Conservation (phyloP, 2,329 filamentous ascomycete species). For the Ilyonectria mors-panacis region DNA sequence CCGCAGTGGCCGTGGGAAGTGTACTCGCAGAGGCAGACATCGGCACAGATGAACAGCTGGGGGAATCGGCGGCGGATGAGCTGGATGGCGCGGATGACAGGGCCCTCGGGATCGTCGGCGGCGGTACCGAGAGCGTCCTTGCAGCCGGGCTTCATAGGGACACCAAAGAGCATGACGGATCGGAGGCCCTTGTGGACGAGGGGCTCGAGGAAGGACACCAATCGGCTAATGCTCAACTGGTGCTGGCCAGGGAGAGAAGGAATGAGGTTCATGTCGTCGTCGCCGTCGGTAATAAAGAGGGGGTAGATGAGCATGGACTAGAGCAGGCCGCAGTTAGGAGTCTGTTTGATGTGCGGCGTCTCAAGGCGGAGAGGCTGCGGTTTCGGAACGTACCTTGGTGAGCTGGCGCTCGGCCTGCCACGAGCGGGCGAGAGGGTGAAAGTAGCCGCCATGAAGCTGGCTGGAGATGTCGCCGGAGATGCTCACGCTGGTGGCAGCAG, state of each 20-base stretch:
- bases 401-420: slow-evolving; percentile 90
- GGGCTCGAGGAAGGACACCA: slow-evolving; percentile 87
- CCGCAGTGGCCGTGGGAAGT: slow-evolving; percentile 98
- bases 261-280: slow-evolving; percentile 92
- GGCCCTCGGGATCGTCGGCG: slow-evolving; percentile 93
- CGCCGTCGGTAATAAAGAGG: slow-evolving; percentile 94
- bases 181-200: slow-evolving; percentile 91
- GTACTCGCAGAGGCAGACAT: slow-evolving; percentile 99
- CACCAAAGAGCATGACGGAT: slow-evolving; percentile 96
- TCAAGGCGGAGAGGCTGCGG: not conserved
- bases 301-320: slow-evolving; percentile 99
- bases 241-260: slow-evolving; percentile 92
- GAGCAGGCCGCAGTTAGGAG: slow-evolving; percentile 32
- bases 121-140: slow-evolving; percentile 95
- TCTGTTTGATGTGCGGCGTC: not conserved
- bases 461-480: slow-evolving; percentile 83
- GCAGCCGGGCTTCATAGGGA: slow-evolving; percentile 82
- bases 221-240: slow-evolving; percentile 88
- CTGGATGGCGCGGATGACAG: slow-evolving; percentile 89
- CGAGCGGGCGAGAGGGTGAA: slow-evolving; percentile 82
- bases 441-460: slow-evolving; percentile 87
- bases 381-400: slow-evolving; percentile 75
- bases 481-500: slow-evolving; percentile 77
- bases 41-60: slow-evolving; percentile 89
- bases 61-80: slow-evolving; percentile 89